Base-by-base conservation (phyloP, 768 basidiomycete species). In the Panus rudis region DNA sequence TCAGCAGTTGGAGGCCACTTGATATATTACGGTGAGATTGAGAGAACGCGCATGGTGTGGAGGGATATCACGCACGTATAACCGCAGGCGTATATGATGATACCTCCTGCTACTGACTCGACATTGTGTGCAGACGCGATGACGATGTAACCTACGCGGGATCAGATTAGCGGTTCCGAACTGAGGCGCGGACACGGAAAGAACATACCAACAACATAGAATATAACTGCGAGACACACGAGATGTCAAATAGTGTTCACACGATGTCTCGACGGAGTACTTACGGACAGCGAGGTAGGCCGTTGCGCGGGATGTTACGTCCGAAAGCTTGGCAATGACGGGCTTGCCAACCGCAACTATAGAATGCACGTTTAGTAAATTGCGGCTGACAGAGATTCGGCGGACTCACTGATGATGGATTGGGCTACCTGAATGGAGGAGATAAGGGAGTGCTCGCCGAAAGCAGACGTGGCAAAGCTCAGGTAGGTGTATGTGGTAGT, bases 401-500 rank as follows among this genome's bases (percentile, higher is more conserved):
- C 20, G 14, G 5, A 78, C 37, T 71, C 66, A 39, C 66, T 62
- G 16, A 61, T 59, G 37, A 62, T 60, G 19, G 49, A 52, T 25
- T 57, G 53, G 12, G 54, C 58, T 26, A 63, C 53, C 49, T 57
- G 53, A 39, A 61, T 47, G 20, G 58, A 43, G 25, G 55, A 54
- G 12, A 58, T 53, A 23, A 58, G 44, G 30, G 45, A 49, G 45
- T 58, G 56, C 11, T 51, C 43, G 14, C 44, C 50, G 22, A 58
- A 58, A 32, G 54, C 25, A n/a, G 56, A 58, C 17, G 56, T 52
- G 13, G 56, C 56, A 31, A 53, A 53, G 30, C 52, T 47, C 38
- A 55, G 50, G 59, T 84, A 87, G 41, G 70, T 72, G 51, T 66
- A 80, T 2, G 84, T 87, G 6, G 84, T 87, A 14, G 75, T 71